Evolutionary conservation across 2,329 filamentous ascomycete genomes (phyloP).

Genomic region (Calcarisporium arbuscula): DNA sequence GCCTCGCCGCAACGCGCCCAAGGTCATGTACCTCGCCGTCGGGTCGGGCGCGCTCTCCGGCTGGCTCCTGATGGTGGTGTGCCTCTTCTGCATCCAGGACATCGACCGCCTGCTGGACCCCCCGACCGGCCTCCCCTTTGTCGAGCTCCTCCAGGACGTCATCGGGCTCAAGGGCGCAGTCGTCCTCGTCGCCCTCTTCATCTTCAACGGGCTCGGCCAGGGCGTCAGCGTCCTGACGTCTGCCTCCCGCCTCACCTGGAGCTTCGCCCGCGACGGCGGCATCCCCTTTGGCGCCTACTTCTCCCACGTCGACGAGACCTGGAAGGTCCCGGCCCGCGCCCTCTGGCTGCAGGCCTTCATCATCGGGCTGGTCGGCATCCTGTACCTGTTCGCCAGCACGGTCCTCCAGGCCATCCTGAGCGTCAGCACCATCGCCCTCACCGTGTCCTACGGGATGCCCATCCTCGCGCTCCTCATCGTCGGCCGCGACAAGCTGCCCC

Average conservation of each 20-base stretch:
- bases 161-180: conserved; percentile 31
- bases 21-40: conserved; percentile 46
- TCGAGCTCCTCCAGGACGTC: conserved; percentile 36
- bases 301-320: conserved; percentile 33
- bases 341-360: conserved; percentile 45
- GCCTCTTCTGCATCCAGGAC: conserved; percentile 43
- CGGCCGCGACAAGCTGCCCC: conserved; percentile 46
- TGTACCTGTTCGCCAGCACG: conserved; percentile 48
- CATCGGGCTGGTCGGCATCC: conserved; percentile 39
- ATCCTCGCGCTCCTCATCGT: conserved; percentile 40
- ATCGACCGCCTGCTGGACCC: conserved; percentile 34
- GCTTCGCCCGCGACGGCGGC: conserved; percentile 48
- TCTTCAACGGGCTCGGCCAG: conserved; percentile 49
- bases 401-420: conserved; percentile 48
- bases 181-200: conserved; percentile 43
- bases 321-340: conserved; percentile 46
- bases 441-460: conserved; percentile 42
- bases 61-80: conserved; percentile 45
- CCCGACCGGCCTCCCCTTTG: conserved; percentile 37
- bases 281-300: conserved; percentile 40
- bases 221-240: conserved; percentile 45
- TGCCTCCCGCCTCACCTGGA: conserved; percentile 46
- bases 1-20: conserved; percentile 43
- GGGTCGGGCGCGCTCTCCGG: conserved; percentile 41
- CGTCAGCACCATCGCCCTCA: conserved; percentile 51